Evolutionary conservation across 2,329 filamentous ascomycete species (phyloP).

Genomic region (Xylariaceae sp.): DNA sequence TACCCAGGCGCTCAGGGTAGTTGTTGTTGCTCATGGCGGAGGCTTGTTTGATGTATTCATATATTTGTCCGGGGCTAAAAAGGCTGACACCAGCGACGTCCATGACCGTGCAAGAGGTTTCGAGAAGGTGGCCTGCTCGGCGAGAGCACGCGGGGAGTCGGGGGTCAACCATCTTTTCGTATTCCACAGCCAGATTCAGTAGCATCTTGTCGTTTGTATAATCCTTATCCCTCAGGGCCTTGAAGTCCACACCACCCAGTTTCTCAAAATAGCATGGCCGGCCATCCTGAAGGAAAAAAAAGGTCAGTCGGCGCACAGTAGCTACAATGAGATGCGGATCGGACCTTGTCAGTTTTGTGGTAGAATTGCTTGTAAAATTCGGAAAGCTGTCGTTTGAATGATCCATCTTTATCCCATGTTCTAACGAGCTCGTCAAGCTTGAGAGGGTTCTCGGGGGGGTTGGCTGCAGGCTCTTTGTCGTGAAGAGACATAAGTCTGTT

Average conservation of each 20-base stretch:
- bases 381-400: constrained; percentile 72
- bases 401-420: constrained; percentile 61
- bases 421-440: constrained; percentile 65
- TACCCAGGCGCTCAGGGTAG: constrained; percentile 95
- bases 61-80: constrained; percentile 75
- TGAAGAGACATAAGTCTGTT: constrained; percentile 10
- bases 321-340: too few species aligned
- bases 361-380: constrained; percentile 98
- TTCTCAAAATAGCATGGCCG: constrained; percentile 97
- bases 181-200: constrained; percentile 92
- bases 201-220: constrained; percentile 92
- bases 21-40: constrained; percentile 95
- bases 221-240: constrained; percentile 79
- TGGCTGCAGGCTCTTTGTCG: constrained; percentile 8
- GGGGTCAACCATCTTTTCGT: constrained; percentile 92
- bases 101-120: constrained; percentile 98
- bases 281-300: constrained; percentile 63
- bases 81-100: constrained; percentile 93
- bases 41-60: constrained; percentile 80
- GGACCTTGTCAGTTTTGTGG: constrained; percentile 87
- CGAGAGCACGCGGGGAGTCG: constrained; percentile 93
- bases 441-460: constrained; percentile 20
- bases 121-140: constrained; percentile 82
- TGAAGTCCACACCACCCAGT: constrained; percentile 87
- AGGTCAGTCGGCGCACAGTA: background rate